Evolutionary conservation across 2,329 filamentous ascomycete species (phyloP), one percentile per base, ranked within the genome.

Genomic region (Trichophyton mentagrophytes): DNA sequence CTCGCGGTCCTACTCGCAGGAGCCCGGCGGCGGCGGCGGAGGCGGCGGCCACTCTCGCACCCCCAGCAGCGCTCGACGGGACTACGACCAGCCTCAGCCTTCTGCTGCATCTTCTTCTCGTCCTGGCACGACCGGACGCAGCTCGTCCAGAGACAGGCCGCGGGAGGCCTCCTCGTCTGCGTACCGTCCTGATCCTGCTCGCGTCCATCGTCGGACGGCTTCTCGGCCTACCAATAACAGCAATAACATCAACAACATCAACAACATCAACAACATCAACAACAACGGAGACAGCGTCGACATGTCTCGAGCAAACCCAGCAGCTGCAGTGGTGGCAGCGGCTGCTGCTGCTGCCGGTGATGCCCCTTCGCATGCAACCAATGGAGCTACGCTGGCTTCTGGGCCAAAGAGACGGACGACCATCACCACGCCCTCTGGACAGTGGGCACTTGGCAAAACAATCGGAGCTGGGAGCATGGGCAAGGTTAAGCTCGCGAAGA

Each of bases 391-490:
- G 64, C 68, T 66, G 56, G 64, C 72, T 49, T 64, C 72, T 22
- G 77, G 77, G 61, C 74, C 79, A 11, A 75, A 79, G 60, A 77
- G 84, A 66, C 77, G 85, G 68, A 96, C 92, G 11, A 92, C 89
- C 46, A 95, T 99, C 71, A 89, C 88, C 58, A 90, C 91, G 2
- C 85, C 88, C 55, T 90, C 91, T 11, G 93, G 93, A 61, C 90
- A 91, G 78, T 99, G 92, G 90, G 85, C 90, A 61, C 79, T 99
- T 59, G 92, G 92, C 62, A 97, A 97, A 79, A 97, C 93, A 2
- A 93, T 99, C 69, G 93, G 93, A 63, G 90, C 91, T 59, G 93
- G 93, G 58, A 97, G 92, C 74, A 99, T 99, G 93, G 93, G 93
- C 65, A 97, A 97, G 74, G 93, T 99, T 64, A 97, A 97, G 77